These are phyloP conservation scores for Hymenoscyphus fraxineus DNA, from an alignment of 2,329 filamentous ascomycete species.

Conservation along the genomic window DNA sequence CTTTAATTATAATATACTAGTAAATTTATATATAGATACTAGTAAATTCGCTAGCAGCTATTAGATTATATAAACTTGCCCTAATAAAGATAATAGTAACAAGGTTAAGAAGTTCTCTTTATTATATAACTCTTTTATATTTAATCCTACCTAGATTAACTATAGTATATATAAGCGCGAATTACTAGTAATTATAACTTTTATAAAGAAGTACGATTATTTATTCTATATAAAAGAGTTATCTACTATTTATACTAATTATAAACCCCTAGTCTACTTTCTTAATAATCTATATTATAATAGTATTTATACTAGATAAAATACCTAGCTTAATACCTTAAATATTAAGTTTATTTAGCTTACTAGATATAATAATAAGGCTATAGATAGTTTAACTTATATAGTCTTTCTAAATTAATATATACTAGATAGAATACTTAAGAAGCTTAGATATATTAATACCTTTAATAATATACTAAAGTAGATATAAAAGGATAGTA, in stretches of 20 bases:
- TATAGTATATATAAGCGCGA: not conserved
- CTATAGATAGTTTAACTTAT: not conserved
- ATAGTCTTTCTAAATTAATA: too few relatives aligned
- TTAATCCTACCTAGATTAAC: not conserved
- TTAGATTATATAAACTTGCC: not conserved
- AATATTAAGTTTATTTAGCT: not conserved
- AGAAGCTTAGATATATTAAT: not conserved
- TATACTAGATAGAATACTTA: not conserved
- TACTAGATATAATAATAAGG: not conserved
- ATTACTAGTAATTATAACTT: not conserved
- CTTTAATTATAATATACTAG: too few relatives aligned
- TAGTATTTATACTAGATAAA: not conserved
- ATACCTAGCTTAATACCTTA: not conserved
- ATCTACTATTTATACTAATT: not conserved
- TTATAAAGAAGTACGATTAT: not conserved
- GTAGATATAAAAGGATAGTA: not conserved
- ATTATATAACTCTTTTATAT: not conserved
- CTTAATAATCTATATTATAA: not conserved
- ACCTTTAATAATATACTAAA: not conserved
- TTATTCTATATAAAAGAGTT: not conserved
- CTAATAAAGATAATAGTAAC: not conserved
- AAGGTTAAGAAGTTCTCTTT: not conserved
- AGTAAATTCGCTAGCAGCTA: not conserved
- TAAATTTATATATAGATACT: not conserved
- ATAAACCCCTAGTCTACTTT: not conserved